A percentile compares a stretch with the other conserved stretches of the same genome.
phyloP scores from a whole-genome alignment of 768 basidiomycete species.

The Trametes cingulata region DNA sequence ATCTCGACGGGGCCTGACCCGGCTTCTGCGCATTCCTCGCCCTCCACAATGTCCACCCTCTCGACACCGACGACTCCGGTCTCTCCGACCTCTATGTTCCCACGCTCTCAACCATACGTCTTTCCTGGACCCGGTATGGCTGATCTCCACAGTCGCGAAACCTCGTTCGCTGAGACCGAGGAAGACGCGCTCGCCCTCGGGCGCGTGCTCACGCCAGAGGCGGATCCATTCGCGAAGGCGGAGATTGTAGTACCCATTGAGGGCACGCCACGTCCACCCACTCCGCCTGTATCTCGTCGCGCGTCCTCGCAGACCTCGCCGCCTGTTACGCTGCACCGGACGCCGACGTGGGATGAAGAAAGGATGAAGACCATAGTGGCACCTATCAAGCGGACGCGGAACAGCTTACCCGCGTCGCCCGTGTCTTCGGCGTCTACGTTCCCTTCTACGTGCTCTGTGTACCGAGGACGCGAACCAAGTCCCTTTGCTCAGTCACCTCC shows the following conservation, averaged over 20 bases:
- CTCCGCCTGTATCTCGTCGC: constrained; percentile 8
- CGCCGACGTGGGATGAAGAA: constrained; percentile 11
- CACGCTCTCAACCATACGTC: constrained; percentile 7
- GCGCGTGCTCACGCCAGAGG: constrained; percentile 32
- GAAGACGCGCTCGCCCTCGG: constrained; percentile 23
- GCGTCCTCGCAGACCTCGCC: constrained; percentile 6
- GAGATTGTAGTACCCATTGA: constrained; percentile 21
- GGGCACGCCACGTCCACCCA: constrained; percentile 14
- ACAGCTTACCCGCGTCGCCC: constrained; percentile 17
- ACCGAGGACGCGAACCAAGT: not conserved
- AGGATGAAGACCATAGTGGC: not conserved
- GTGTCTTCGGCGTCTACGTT: constrained; percentile 18
- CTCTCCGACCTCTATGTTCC: constrained; percentile 10
- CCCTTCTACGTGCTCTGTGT: constrained; percentile 23
- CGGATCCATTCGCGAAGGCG: constrained; percentile 31
- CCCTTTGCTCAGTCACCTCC: not conserved
- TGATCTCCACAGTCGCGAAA: not conserved
- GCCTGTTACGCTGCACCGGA: not conserved
- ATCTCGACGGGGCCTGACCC: constrained; percentile 12
- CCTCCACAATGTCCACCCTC: constrained; percentile 10
- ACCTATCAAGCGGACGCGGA: constrained; percentile 7
- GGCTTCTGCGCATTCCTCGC: constrained; percentile 18
- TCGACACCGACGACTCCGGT: constrained; percentile 12
- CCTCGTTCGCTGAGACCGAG: constrained; percentile 1
- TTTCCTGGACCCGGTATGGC: constrained; percentile 1